Conservation (phyloP, 2,329 filamentous ascomycete species). For the Penicillium brevicompactum region DNA sequence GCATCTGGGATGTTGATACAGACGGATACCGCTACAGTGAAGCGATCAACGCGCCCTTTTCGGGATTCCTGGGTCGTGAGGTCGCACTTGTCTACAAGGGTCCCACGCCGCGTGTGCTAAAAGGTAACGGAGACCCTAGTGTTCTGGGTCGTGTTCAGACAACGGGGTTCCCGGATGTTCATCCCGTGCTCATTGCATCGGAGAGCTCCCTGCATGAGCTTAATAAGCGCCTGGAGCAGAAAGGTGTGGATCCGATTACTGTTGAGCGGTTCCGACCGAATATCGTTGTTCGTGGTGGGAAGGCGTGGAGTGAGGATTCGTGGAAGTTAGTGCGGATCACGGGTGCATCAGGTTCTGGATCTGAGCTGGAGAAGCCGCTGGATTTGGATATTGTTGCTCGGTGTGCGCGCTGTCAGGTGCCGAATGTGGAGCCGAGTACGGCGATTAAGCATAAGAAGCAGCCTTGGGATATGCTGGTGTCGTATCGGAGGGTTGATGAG, state of each 20-base stretch:
- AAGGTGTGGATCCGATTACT: conserved; percentile 51
- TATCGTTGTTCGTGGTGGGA: conserved; percentile 59
- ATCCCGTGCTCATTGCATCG: conserved; percentile 59
- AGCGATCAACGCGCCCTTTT: conserved; percentile 56
- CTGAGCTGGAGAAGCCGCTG: conserved; percentile 28
- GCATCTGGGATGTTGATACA: conserved; percentile 62
- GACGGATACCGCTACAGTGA: conserved; percentile 59
- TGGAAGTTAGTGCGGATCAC: conserved; percentile 60
- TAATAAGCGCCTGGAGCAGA: conserved; percentile 52
- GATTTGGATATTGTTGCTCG: conserved; percentile 60
- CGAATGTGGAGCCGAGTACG: conserved; percentile 66
- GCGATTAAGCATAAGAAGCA: conserved; percentile 60
- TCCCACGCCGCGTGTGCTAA: conserved; percentile 56
- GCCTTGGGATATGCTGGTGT: conserved; percentile 65
- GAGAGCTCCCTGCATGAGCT: conserved; percentile 61
- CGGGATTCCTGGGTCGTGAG: conserved; percentile 56
- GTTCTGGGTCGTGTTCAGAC: conserved; percentile 57
- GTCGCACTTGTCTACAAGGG: conserved; percentile 65
- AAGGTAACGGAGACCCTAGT: conserved; percentile 58
- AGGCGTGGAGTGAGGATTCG: conserved; percentile 64
- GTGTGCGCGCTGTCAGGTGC: conserved; percentile 64
- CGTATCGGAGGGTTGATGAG: conserved; percentile 61
- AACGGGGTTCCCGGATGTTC: conserved; percentile 63
- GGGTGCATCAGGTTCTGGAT: background rate
- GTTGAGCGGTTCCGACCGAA: conserved; percentile 66